Evolutionary conservation across 2,329 filamentous ascomycete species (phyloP), one percentile per base, ranked within the genome.

Genomic region (Scedosporium aurantiacum): DNA sequence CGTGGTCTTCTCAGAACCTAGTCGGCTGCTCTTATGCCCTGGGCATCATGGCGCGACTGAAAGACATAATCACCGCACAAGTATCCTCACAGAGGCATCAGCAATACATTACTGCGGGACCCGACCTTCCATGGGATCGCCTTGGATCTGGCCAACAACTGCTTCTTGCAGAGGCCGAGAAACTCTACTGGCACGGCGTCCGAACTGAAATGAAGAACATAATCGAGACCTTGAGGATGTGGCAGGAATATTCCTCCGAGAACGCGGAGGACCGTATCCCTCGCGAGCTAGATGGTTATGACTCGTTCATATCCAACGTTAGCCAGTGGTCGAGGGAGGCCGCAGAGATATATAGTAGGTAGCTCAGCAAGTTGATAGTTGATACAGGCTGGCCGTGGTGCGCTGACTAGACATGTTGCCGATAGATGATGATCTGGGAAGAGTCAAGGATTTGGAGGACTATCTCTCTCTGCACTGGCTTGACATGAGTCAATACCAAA

Each of bases 221-320:
- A 23, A 47, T 76, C 3, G 62, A 68, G 14, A 73, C 73, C 0
- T 63, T 76, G n/a, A 64, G 64, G 21, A 62, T 61, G 32, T 76
- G 73, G 72, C 70, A 74, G 45, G 60, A 63, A 32, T 12, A 37
- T 37, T 37, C 32, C 32, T 37, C 32, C 32, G 3, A 37, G 32
- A 10, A 37, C 4, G 32, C 14, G 4, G 32, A 37, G 58, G 54
- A 5, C 71, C 73, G 27, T 69, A 74, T 52, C 65, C 1, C 68
- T 72, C 60, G 66, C 27, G 61, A 67, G 28, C 67, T 75, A 5
- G 68, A 75, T 61, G 74, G 73, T 7, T 76, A 70, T 58, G 73
- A 75, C 52, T 74, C 73, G 0, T 76, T 75, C 56, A 57, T 76
- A 6, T 70, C 74, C 43, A 70, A 74, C 28, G 70, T 76, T 37